Evolutionary conservation across 805 yeast genomes (phyloP), one percentile per base, ranked within the genome.

Genomic region (Brettanomyces anomalus): DNA sequence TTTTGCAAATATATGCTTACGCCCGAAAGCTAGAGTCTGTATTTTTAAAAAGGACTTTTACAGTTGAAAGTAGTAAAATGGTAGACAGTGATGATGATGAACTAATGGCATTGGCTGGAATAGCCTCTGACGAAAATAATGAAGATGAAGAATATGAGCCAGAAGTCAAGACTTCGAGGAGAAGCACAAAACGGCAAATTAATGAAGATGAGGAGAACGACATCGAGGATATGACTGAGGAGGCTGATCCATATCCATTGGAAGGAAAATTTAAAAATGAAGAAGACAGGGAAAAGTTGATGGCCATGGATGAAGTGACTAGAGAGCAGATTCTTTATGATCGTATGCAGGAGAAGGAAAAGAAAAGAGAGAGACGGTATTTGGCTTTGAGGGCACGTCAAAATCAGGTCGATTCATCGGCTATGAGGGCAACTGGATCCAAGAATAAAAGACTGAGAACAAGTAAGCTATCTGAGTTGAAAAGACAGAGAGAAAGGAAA

Each of bases 31-130:
- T n/a, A n/a, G n/a, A n/a, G n/a, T n/a, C n/a, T n/a, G n/a, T n/a
- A n/a, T n/a, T n/a, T n/a, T n/a, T n/a, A n/a, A n/a, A n/a, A n/a
- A n/a, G 28, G 10, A 24, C 10, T 24, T 24, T 11, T 7, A 2
- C 10, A 7, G 10, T 24, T 26, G 13, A 16, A 26, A 28, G 17
- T 13, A 26, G 6, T 20, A 39, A 40, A 6, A 85, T 85, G 94
- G 81, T 89, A 47, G 95, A 79, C 59, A 77, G 87, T 57, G 54
- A 50, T 28, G 97, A 89, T 60, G 97, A 90, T 61, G 98, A 93
- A 74, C 75, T 93, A 67, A 76, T 90, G 58, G 97, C 96, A 17
- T 76, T 93, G 55, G 98, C 98, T 41, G 97, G 94, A 47, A 79
- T 74, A 20, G 82, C 72, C 41, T 79, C 75, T 30, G 80, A 61